Conservation (phyloP, 352 stramenopile species). For the Phytophthora pisi region DNA sequence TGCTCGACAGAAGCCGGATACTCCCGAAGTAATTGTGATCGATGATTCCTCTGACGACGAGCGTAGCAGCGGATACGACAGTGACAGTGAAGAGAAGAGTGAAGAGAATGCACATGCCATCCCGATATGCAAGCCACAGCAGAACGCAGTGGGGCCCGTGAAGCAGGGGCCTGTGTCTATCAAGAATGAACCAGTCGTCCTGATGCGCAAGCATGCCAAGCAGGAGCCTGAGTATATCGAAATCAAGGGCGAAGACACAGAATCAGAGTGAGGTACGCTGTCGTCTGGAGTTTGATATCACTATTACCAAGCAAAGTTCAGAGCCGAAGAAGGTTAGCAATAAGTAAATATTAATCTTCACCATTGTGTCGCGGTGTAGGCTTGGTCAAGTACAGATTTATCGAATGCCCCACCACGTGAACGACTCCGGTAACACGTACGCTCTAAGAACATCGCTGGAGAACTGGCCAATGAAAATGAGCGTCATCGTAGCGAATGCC, state of each 20-base stretch:
- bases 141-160: neutral
- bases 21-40: conserved; percentile 34
- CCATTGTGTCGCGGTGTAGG: neutral
- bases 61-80: conserved; percentile 13
- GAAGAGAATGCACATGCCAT: conserved; percentile 1
- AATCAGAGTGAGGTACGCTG: conserved; percentile 19
- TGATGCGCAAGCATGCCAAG: neutral
- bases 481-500: conserved; percentile 79
- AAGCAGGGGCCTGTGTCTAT: conserved; percentile 18
- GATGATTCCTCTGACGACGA: conserved; percentile 31
- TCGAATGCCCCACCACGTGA: conserved; percentile 51
- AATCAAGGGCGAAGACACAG: conserved; percentile 30
- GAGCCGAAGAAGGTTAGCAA: neutral
- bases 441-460: conserved; percentile 68
- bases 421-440: conserved; percentile 68
- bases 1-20: neutral
- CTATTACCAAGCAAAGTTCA: neutral
- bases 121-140: neutral
- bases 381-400: conserved; percentile 13
- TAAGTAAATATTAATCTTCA: conserved; percentile 19
- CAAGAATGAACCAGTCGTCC: conserved; percentile 5
- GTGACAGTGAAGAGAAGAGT: conserved; percentile 15
- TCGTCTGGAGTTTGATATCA: too few species aligned
- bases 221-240: conserved; percentile 22
- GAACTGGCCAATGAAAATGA: conserved; percentile 88